Evolutionary conservation across 192 early-diverging fungal species (phyloP).

Genomic region (Umbelopsis vinacea): DNA sequence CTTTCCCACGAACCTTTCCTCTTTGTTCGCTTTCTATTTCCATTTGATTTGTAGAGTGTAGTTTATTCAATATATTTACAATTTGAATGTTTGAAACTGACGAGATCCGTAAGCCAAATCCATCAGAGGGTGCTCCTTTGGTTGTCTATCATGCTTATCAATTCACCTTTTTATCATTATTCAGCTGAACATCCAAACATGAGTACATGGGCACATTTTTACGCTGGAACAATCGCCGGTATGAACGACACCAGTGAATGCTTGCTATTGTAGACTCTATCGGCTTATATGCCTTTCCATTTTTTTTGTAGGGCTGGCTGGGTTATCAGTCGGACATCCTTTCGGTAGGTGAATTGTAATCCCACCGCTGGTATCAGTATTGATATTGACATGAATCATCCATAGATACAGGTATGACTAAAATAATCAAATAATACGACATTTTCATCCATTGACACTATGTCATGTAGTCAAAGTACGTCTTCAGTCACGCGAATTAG

Average conservation of each 20-base stretch:
- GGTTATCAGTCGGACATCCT: conserved; percentile 63
- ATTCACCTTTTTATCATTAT: background rate
- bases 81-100: conserved; percentile 38
- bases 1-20: background rate
- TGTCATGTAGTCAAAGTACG: conserved; percentile 56
- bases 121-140: background rate
- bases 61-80: background rate
- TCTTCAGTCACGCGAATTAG: conserved; percentile 55
- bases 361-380: background rate
- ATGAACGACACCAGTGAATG: background rate
- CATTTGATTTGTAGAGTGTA: background rate
- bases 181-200: conserved; percentile 32
- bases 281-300: conserved; percentile 1
- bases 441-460: background rate
- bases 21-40: background rate
- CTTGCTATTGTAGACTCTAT: background rate
- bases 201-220: conserved; percentile 30
- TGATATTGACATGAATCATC: background rate
- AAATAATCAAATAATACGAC: background rate
- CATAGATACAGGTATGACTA: conserved; percentile 33
- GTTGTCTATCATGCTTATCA: background rate
- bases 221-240: conserved; percentile 38
- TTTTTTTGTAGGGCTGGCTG: conserved; percentile 50
- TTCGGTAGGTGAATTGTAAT: conserved; percentile 49
- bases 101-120: conserved; percentile 40